Conservation (phyloP, 1,284 basidiomycete species). For the Pulveroboletus sp. region DNA sequence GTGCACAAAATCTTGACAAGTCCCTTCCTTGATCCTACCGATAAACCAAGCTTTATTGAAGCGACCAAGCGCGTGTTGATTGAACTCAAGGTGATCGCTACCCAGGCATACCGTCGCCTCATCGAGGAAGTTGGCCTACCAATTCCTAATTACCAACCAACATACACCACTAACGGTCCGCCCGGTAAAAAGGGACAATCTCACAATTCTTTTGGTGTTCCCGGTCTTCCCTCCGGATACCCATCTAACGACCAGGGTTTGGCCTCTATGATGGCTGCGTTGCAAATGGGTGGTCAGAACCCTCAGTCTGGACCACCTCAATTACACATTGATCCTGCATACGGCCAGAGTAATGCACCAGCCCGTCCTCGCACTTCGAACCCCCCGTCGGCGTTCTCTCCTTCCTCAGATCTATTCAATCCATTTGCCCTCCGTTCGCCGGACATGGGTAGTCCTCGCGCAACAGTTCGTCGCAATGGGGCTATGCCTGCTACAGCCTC, state of each 20-base stretch:
- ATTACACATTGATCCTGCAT: constrained; percentile 67
- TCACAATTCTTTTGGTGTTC: constrained; percentile 61
- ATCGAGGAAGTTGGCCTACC: constrained; percentile 94
- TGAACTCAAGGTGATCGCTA: constrained; percentile 84
- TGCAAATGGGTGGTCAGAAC: constrained; percentile 84
- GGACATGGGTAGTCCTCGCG: constrained; percentile 55
- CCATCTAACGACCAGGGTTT: constrained; percentile 79
- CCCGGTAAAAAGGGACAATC: constrained; percentile 67
- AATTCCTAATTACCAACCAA: constrained; percentile 81
- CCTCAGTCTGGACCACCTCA: constrained; percentile 76
- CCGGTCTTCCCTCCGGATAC: constrained; percentile 74
- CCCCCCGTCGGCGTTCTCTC: constrained; percentile 57
- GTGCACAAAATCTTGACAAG: constrained; percentile 92
- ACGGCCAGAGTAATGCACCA: constrained; percentile 40
- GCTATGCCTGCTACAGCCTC: constrained; percentile 32
- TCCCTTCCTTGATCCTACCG: constrained; percentile 72
- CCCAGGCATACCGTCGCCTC: constrained; percentile 89
- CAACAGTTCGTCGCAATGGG: constrained; percentile 53
- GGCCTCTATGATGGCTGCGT: constrained; percentile 84
- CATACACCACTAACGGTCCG: constrained; percentile 66
- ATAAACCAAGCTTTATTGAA: constrained; percentile 74
- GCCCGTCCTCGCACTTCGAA: constrained; percentile 52
- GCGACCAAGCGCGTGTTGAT: constrained; percentile 88
- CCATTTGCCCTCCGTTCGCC: constrained; percentile 69
- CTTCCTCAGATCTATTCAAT: constrained; percentile 71